phyloP scores from a whole-genome alignment of 306 rosid genomes.

The Comarum palustre region DNA sequence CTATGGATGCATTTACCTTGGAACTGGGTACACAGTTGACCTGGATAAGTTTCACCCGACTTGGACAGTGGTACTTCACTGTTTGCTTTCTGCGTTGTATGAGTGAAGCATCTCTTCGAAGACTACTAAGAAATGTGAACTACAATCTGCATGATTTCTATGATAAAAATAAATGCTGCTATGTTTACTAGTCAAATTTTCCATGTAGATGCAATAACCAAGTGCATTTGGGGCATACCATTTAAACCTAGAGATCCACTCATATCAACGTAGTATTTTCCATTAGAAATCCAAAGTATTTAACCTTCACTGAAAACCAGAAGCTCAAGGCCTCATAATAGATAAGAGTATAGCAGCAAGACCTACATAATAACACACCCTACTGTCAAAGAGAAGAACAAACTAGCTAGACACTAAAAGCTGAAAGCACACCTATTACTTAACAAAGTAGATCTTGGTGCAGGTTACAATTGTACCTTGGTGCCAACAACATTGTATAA shows the following conservation, averaged over 20 bases:
- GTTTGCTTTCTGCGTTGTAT: conserved; percentile 26
- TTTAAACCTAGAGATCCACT: background rate
- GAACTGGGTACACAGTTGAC: conserved; percentile 32
- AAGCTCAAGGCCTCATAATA: background rate
- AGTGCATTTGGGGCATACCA: background rate
- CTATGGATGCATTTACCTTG: conserved; percentile 30
- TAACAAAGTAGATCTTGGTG: conserved; percentile 5
- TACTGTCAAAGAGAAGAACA: conserved; percentile 5
- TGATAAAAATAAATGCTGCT: background rate
- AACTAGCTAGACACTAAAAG: background rate
- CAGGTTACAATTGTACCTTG: background rate
- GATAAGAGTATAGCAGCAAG: conserved; percentile 5
- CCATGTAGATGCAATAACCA: background rate
- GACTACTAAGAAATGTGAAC: background rate
- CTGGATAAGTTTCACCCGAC: conserved; percentile 37
- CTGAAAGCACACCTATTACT: background rate
- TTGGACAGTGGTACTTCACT: conserved; percentile 43
- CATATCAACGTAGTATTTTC: background rate
- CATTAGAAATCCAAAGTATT: background rate
- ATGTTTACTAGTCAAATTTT: background rate
- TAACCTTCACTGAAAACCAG: background rate
- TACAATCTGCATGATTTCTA: background rate
- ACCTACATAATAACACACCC: conserved; percentile 11
- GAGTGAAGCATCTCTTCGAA: background rate
- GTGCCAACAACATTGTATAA: conserved; percentile 5